phyloP scores from a whole-genome alignment of 768 basidiomycete genomes.

The Boletus reticulatus region DNA sequence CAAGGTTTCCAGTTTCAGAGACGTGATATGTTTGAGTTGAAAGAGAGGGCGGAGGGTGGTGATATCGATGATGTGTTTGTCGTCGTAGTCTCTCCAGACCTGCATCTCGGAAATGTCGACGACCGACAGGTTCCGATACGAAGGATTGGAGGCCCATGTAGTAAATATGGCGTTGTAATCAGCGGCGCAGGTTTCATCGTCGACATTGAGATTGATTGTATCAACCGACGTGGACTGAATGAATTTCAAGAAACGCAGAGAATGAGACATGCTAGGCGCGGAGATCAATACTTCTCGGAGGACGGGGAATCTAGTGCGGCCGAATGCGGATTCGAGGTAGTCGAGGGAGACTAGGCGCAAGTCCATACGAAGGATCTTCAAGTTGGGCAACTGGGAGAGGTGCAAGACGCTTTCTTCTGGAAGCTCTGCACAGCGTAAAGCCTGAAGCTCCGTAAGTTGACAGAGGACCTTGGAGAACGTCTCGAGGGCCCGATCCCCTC shows the following conservation, averaged over 20 bases:
- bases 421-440: slow-evolving; percentile 27
- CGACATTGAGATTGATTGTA: slow-evolving; percentile 33
- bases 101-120: slow-evolving; percentile 32
- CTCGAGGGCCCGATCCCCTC: slow-evolving; percentile 23
- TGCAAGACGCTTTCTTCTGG: slow-evolving; percentile 24
- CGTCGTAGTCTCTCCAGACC: slow-evolving; percentile 28
- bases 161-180: slow-evolving; percentile 24
- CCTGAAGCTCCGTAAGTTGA: slow-evolving; percentile 20
- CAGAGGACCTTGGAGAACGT: slow-evolving; percentile 23
- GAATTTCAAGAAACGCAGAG: slow-evolving; percentile 26
- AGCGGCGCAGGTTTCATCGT: slow-evolving; percentile 28
- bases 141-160: slow-evolving; percentile 20
- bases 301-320: slow-evolving; percentile 15
- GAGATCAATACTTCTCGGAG: slow-evolving; percentile 25
- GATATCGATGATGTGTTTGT: slow-evolving; percentile 30
- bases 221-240: slow-evolving; percentile 26
- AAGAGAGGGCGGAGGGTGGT: slow-evolving; percentile 25
- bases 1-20: slow-evolving; percentile 27
- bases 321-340: slow-evolving; percentile 14
- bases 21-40: slow-evolving; percentile 18
- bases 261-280: slow-evolving; percentile 20
- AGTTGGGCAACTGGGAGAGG: slow-evolving; percentile 19
- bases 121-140: slow-evolving; percentile 23
- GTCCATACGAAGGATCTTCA: slow-evolving; percentile 26
- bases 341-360: slow-evolving; percentile 24